phyloP scores from a whole-genome alignment of 2,329 filamentous ascomycete species.

The Phaeosphaeria sp. region DNA sequence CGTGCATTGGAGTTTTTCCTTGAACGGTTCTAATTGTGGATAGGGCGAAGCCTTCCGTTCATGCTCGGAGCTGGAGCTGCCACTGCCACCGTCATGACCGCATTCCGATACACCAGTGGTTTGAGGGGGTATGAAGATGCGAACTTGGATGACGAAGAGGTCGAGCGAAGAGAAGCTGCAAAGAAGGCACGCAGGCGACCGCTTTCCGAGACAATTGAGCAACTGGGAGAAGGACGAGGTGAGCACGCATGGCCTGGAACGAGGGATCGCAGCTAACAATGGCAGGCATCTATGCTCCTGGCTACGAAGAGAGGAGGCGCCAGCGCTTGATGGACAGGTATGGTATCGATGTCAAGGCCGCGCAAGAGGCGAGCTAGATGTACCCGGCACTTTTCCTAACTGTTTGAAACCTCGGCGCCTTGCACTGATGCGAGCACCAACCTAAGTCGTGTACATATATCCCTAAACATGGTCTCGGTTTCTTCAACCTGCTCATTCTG shows the following conservation, averaged over 20 bases:
- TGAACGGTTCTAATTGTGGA: slow-evolving; percentile 24
- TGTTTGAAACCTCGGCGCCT: neutral
- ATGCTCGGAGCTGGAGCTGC: slow-evolving; percentile 71
- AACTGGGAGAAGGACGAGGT: slow-evolving; percentile 90
- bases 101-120: slow-evolving; percentile 73
- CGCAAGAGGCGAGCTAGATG: slow-evolving; percentile 28
- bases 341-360: slow-evolving; percentile 73
- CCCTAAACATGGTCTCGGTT: neutral
- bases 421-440: neutral
- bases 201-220: slow-evolving; percentile 77
- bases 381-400: slow-evolving; percentile 17
- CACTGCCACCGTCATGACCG: slow-evolving; percentile 64
- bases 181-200: slow-evolving; percentile 77
- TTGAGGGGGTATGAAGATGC: slow-evolving; percentile 62
- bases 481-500: neutral
- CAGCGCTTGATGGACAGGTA: slow-evolving; percentile 86
- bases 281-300: slow-evolving; percentile 77
- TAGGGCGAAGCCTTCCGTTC: slow-evolving; percentile 71
- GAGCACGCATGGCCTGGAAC: slow-evolving; percentile 33
- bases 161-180: slow-evolving; percentile 75
- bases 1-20: slow-evolving; percentile 29
- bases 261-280: slow-evolving; percentile 17
- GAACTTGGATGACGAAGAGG: slow-evolving; percentile 70
- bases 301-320: slow-evolving; percentile 83
- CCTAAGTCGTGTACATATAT: neutral